Percentiles rank a stretch among this genome's conserved stretches.
These are phyloP conservation scores for Murraya koenigii DNA, from an alignment of 345 rosid genomes.

Conservation along the genomic window DNA sequence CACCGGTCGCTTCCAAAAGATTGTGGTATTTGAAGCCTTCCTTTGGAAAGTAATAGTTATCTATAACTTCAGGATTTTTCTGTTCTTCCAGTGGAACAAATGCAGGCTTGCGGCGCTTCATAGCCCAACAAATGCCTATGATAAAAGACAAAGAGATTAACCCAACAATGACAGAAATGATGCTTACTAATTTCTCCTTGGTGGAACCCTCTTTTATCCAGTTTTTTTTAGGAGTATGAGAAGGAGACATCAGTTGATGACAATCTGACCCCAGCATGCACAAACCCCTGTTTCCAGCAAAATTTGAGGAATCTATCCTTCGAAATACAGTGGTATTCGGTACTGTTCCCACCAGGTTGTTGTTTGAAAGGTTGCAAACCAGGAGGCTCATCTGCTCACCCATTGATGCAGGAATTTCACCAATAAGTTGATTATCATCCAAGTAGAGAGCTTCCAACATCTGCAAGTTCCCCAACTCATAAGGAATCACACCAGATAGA, in stretches of 20 bases:
- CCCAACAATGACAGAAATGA: constrained; percentile 45
- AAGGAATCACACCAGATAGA: constrained; percentile 65
- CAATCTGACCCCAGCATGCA: constrained; percentile 46
- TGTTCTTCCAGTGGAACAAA: constrained; percentile 46
- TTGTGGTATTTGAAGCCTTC: constrained; percentile 70
- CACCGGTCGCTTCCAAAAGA: constrained; percentile 62
- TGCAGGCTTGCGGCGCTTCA: constrained; percentile 40
- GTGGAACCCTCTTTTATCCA: constrained; percentile 35
- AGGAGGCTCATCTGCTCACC: constrained; percentile 70
- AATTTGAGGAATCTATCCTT: constrained; percentile 61
- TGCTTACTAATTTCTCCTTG: constrained; percentile 44
- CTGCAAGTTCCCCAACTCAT: constrained; percentile 62
- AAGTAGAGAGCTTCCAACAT: constrained; percentile 73
- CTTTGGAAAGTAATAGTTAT: constrained; percentile 66
- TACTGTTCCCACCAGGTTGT: constrained; percentile 59
- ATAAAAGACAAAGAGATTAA: constrained; percentile 49
- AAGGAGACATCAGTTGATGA: constrained; percentile 21
- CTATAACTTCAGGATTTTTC: constrained; percentile 37
- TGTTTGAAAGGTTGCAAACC: constrained; percentile 78
- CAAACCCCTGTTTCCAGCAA: constrained; percentile 62
- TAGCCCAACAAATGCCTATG: constrained; percentile 44
- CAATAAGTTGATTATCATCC: constrained; percentile 68
- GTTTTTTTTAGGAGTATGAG: constrained; percentile 25
- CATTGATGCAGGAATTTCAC: constrained; percentile 63
- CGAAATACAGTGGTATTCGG: constrained; percentile 62